A percentile compares a stretch with the other conserved stretches of the same genome.
phyloP scores from a whole-genome alignment of 441 rosid species.

The Geranium incanum region DNA sequence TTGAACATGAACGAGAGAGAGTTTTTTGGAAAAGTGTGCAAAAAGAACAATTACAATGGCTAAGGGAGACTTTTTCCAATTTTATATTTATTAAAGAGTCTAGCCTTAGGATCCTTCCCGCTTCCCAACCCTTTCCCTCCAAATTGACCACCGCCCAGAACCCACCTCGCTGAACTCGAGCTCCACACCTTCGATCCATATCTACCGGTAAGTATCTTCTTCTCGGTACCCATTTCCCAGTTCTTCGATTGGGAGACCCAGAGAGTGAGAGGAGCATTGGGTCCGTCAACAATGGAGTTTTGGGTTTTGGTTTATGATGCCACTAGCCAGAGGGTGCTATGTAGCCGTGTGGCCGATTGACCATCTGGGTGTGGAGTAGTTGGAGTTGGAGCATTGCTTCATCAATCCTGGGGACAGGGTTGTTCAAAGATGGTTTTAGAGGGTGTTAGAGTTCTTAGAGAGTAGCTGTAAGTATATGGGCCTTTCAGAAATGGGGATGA shows the following conservation, averaged over 20 bases:
- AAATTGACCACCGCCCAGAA: not conserved
- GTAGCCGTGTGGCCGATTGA: constrained; percentile 56
- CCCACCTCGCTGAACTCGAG: constrained; percentile 1
- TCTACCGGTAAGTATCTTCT: not conserved
- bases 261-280: constrained; percentile 48
- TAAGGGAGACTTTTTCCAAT: too few relatives aligned
- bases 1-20: too few relatives aligned
- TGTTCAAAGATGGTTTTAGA: constrained; percentile 33
- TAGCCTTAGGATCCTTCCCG: not conserved
- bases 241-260: constrained; percentile 97
- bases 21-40: too few relatives aligned
- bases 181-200: not conserved
- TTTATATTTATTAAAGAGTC: too few relatives aligned
- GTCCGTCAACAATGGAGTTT: constrained; percentile 20
- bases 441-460: constrained; percentile 52
- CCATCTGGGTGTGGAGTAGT: constrained; percentile 21
- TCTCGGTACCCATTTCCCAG: constrained; percentile 1
- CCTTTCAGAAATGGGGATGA: constrained; percentile 82
- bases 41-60: too few relatives aligned
- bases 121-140: not conserved
- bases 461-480: constrained; percentile 60
- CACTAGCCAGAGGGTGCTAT: constrained; percentile 48
- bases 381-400: constrained; percentile 78
- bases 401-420: constrained; percentile 60
- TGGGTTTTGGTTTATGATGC: constrained; percentile 53